Percentiles rank a stretch among this genome's conserved stretches.
Evolutionary conservation across 2,329 filamentous ascomycete genomes (phyloP).

Genomic region (Colletotrichum brevisporum): DNA sequence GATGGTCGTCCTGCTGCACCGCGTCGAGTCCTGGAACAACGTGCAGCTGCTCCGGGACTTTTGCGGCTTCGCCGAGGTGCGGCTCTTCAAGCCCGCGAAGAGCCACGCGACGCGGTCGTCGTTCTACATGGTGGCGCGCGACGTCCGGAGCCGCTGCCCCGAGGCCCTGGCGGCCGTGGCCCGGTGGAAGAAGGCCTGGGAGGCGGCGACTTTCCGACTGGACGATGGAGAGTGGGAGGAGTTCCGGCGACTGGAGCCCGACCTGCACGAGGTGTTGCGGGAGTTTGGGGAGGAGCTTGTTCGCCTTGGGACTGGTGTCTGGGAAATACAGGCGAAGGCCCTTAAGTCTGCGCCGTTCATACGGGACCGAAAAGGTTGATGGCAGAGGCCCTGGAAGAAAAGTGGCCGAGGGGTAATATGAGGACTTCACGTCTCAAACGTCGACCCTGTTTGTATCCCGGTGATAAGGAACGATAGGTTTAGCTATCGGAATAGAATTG

Average conservation of each 20-base stretch:
- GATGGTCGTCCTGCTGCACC: constrained; percentile 66
- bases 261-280: constrained; percentile 48
- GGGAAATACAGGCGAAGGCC: constrained; percentile 52
- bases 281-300: constrained; percentile 54
- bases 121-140: constrained; percentile 66
- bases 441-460: too few relatives aligned
- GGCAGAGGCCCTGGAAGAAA: too few relatives aligned
- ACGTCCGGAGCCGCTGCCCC: constrained; percentile 51
- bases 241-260: constrained; percentile 16
- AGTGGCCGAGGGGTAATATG: too few relatives aligned
- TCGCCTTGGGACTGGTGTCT: constrained; percentile 49
- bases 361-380: neutral
- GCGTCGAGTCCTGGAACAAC: constrained; percentile 57
- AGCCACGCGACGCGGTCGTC: constrained; percentile 60
- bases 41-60: constrained; percentile 51
- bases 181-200: constrained; percentile 58
- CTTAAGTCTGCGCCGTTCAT: constrained; percentile 48
- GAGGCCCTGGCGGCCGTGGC: constrained; percentile 53
- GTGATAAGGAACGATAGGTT: too few relatives aligned
- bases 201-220: constrained; percentile 53
- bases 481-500: too few relatives aligned
- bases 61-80: neutral
- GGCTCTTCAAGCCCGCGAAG: neutral
- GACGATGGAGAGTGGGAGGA: constrained; percentile 31
- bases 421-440: too few relatives aligned